Conservation (phyloP, 305 asterid genomes). For the Fraxinus dipetala region DNA sequence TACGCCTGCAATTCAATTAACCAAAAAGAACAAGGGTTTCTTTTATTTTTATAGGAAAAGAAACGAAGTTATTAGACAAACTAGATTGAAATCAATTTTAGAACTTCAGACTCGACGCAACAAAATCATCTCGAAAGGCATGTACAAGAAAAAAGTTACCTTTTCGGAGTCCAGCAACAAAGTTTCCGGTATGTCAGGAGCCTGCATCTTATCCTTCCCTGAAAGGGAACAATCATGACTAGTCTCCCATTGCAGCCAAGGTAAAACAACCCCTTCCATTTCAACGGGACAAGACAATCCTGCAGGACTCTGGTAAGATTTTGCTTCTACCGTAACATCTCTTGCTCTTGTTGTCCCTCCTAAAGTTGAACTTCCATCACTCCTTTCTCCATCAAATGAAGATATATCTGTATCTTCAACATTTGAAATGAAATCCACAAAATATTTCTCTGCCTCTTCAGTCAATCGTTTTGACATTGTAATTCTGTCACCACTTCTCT, state of each 20-base stretch:
- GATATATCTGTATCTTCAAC: conserved; percentile 88
- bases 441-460: conserved; percentile 82
- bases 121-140: background rate
- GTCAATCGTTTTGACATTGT: conserved; percentile 49
- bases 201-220: conserved; percentile 31
- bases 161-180: conserved; percentile 45
- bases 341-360: conserved; percentile 53
- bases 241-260: conserved; percentile 99
- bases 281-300: conserved; percentile 44
- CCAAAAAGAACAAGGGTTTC: background rate
- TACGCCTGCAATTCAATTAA: background rate
- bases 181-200: conserved; percentile 55
- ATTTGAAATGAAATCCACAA: conserved; percentile 79
- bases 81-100: background rate
- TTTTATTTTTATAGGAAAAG: background rate
- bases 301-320: conserved; percentile 39
- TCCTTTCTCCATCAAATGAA: conserved; percentile 91
- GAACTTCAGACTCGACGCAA: background rate
- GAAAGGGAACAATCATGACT: conserved; percentile 47
- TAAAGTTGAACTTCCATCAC: conserved; percentile 71
- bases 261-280: conserved; percentile 79
- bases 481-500: conserved; percentile 74
- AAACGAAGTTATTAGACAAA: background rate
- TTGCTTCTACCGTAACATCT: conserved; percentile 40
- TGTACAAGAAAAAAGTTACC: conserved; percentile 35